phyloP scores from a whole-genome alignment of 2,329 filamentous ascomycete genomes.

The Exophiala calicioides region DNA sequence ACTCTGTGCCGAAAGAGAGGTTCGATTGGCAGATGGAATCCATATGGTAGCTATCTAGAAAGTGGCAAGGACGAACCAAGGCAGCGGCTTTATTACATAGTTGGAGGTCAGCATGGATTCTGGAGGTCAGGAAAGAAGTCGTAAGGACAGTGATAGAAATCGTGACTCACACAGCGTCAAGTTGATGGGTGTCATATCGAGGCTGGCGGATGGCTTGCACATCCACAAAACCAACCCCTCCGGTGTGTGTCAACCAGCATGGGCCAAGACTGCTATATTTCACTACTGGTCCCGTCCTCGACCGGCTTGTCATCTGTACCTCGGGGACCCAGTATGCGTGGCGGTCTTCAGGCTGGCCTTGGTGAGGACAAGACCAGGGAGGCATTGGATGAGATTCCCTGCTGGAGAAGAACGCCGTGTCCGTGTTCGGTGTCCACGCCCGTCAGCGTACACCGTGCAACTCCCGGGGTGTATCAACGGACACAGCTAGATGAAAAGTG shows the following conservation, averaged over 20 bases:
- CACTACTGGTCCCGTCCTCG: background rate
- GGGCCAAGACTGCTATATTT: background rate
- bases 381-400: background rate
- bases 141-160: background rate
- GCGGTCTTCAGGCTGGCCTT: background rate
- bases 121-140: background rate
- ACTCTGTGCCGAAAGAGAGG: too few species aligned
- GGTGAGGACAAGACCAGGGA: constrained; percentile 1
- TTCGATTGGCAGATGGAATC: too few species aligned
- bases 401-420: constrained; percentile 1
- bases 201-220: constrained; percentile 2
- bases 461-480: constrained; percentile 14
- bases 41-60: too few species aligned
- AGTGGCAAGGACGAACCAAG: too few species aligned
- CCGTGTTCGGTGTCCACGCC: too few species aligned
- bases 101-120: background rate
- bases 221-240: background rate
- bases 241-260: background rate
- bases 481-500: too few species aligned
- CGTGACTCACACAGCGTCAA: constrained; percentile 10
- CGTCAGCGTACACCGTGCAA: constrained; percentile 16
- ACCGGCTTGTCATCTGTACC: too few species aligned
- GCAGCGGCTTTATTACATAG: too few species aligned
- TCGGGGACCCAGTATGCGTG: too few species aligned
- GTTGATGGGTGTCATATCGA: constrained; percentile 25